These are phyloP conservation scores for Elongisporangium anandrum DNA, from an alignment of 352 stramenopile species.

Conservation along the genomic window DNA sequence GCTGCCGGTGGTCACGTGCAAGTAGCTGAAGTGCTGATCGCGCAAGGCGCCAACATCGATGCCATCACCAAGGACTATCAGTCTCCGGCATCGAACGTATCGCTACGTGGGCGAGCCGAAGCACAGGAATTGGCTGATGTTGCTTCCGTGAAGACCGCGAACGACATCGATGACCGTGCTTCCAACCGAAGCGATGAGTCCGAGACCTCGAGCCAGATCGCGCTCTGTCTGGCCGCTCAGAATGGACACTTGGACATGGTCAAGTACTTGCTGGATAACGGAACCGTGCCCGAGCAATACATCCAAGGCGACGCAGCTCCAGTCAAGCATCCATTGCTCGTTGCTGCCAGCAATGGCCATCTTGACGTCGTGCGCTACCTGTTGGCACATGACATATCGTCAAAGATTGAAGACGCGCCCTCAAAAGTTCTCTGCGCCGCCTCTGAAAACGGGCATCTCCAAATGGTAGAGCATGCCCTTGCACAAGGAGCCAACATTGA, in stretches of 20 bases:
- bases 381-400: conserved; percentile 23
- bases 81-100: conserved; percentile 14
- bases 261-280: conserved; percentile 27
- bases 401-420: conserved; percentile 28
- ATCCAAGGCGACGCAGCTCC: conserved; percentile 13
- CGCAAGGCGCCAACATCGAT: conserved; percentile 47
- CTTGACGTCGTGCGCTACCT: conserved; percentile 42
- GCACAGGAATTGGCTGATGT: conserved; percentile 10
- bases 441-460: conserved; percentile 39
- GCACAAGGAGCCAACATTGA: conserved; percentile 35
- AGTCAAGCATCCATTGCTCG: conserved; percentile 32
- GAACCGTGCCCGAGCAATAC: neutral
- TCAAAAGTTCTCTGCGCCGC: conserved; percentile 40
- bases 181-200: conserved; percentile 19
- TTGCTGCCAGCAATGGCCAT: conserved; percentile 37
- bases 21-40: conserved; percentile 45
- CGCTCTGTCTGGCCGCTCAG: conserved; percentile 42
- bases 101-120: conserved; percentile 2
- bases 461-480: conserved; percentile 48
- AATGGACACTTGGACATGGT: conserved; percentile 54
- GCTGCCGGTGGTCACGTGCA: conserved; percentile 47
- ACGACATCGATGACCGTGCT: neutral
- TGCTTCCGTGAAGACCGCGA: neutral
- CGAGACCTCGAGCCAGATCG: conserved; percentile 24
- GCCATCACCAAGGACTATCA: conserved; percentile 51